Evolutionary conservation across 192 early-diverging fungal species (phyloP).

Genomic region (Helicostylum pulchrum): DNA sequence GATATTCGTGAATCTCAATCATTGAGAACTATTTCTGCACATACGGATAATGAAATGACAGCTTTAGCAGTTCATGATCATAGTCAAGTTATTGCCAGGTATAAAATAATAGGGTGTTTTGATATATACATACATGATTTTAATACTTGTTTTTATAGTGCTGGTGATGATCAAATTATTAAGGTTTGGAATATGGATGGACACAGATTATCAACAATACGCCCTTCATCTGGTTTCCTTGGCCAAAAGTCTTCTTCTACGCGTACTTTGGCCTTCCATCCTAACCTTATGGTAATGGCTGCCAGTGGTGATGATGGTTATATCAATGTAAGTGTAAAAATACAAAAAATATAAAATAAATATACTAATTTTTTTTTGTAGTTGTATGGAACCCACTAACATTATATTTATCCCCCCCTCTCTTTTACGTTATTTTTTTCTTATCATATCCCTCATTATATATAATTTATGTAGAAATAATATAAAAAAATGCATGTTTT

Average conservation of each 20-base stretch:
- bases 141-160: slow-evolving; percentile 17
- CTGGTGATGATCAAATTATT: slow-evolving; percentile 43
- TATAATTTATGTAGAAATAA: too few relatives aligned
- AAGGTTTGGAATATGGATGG: slow-evolving; percentile 59
- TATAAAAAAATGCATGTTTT: too few relatives aligned
- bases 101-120: slow-evolving; percentile 26
- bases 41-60: slow-evolving; percentile 45
- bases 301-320: slow-evolving; percentile 46
- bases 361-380: too few relatives aligned
- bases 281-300: slow-evolving; percentile 57
- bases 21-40: slow-evolving; percentile 38
- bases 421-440: too few relatives aligned
- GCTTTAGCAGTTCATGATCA: slow-evolving; percentile 61
- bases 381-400: too few relatives aligned
- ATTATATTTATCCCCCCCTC: too few relatives aligned
- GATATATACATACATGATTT: slow-evolving; percentile 24
- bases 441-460: too few relatives aligned
- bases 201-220: slow-evolving; percentile 41
- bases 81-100: slow-evolving; percentile 59
- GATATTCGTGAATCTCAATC: slow-evolving; percentile 52
- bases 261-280: slow-evolving; percentile 65
- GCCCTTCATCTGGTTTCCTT: slow-evolving; percentile 55
- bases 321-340: slow-evolving; percentile 26
- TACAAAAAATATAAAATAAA: too few relatives aligned
- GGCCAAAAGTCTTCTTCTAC: slow-evolving; percentile 50